Evolutionary conservation across 2,329 filamentous ascomycete species (phyloP), one percentile per base, ranked within the genome.

Genomic region (Arthrobotrys sphaeroides): DNA sequence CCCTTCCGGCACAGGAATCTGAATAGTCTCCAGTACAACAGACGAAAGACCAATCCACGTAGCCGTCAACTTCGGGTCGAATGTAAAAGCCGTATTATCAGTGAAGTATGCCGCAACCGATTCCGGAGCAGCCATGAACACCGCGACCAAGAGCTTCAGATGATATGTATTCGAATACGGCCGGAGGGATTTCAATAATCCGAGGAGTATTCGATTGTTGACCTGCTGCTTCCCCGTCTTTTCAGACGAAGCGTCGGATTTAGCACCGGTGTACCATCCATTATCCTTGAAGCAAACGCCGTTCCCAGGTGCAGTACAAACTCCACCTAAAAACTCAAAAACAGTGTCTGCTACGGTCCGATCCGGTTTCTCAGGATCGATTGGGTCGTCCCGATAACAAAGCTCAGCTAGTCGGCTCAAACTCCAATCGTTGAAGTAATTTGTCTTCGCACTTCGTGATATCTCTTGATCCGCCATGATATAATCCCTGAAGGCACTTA

Each of bases 11-110:
- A 97, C 85, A 0, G 90, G 88, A 36, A 96, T 84, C 69, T 90
- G 87, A 49, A 97, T 89, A 0, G 90, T 88, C 75, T 91, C 91
- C 82, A 96, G 96, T 3, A 99, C 84, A 77, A 98, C 92, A 0
- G 93, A 89, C 0, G 93, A 93, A 81, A 96, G 97, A 43, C 94
- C 94, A 78, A 98, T 91, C 95, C 95, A 99, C 0, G 93, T 95
- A 47, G 93, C 90, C 2, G 93, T 95, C 3, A 96, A 86, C 81
- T 97, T 98, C 0, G 95, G 94, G 43, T 98, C 94, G 77, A 96
- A 93, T 0, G 90, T 88, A 80, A 98, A 95, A 64, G 90, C 88
- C 4, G 88, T 89, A 80, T 93, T 94, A 81, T 88, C 90, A 45
- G 89, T 85, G 80, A 97, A 98, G 82, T 96, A 99, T 80, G 93